Percentiles rank a stretch among this genome's conserved stretches.
Evolutionary conservation across 2,329 filamentous ascomycete genomes (phyloP).

Genomic region (Triangularia verruculosa): DNA sequence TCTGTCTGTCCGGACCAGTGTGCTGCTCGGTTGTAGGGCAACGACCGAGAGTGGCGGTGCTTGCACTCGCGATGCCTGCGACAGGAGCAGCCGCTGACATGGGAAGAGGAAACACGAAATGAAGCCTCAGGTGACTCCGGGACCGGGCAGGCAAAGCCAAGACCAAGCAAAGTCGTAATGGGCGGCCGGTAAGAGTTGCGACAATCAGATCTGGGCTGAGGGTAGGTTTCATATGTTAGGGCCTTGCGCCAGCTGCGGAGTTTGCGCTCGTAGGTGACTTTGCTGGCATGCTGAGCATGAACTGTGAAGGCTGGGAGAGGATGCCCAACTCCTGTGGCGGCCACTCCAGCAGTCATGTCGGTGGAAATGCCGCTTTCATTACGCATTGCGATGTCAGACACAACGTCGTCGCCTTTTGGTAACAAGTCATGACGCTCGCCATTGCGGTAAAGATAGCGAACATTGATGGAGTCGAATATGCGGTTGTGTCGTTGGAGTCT

Average conservation of each 20-base stretch:
- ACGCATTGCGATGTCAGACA: slow-evolving; percentile 20
- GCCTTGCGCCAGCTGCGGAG: slow-evolving; percentile 29
- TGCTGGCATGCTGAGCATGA: slow-evolving; percentile 26
- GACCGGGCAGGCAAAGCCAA: background rate
- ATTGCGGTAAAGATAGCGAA: slow-evolving; percentile 25
- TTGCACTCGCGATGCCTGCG: slow-evolving; percentile 12
- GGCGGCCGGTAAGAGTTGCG: background rate
- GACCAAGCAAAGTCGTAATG: slow-evolving; percentile 5
- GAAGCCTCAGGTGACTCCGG: slow-evolving; percentile 10
- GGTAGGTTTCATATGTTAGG: slow-evolving; percentile 24
- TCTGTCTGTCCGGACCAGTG: slow-evolving; percentile 30
- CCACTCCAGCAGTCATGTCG: slow-evolving; percentile 20
- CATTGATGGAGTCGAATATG: slow-evolving; percentile 27
- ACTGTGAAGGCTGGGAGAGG: slow-evolving; percentile 23
- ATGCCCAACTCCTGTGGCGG: slow-evolving; percentile 10
- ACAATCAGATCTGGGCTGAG: background rate
- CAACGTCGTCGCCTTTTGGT: slow-evolving; percentile 22
- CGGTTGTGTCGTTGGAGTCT: slow-evolving; percentile 25
- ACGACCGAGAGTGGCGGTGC: background rate
- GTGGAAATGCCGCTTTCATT: slow-evolving; percentile 17
- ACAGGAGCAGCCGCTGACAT: slow-evolving; percentile 19
- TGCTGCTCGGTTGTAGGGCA: slow-evolving; percentile 25
- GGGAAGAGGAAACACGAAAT: slow-evolving; percentile 21
- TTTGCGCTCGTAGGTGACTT: slow-evolving; percentile 27
- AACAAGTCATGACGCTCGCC: slow-evolving; percentile 24